These are phyloP conservation scores for Neofusicoccum sp. DNA, from an alignment of 2,329 filamentous ascomycete genomes.

Conservation along the genomic window DNA sequence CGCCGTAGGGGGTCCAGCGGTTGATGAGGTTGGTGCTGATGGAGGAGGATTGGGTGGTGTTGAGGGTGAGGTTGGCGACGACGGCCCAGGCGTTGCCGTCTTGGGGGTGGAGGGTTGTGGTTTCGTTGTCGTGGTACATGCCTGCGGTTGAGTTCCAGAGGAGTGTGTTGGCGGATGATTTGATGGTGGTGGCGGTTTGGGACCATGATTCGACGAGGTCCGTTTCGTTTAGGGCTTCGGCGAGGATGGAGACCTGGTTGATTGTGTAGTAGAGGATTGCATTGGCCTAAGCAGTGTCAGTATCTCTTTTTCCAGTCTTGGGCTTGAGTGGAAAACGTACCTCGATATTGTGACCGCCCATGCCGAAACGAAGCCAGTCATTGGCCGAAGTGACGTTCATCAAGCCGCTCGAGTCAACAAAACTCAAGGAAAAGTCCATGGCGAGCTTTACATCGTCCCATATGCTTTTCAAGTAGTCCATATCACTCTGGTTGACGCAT, in stretches of 20 bases:
- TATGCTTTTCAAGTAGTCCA: constrained; percentile 39
- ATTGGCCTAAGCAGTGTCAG: constrained; percentile 52
- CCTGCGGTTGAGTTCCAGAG: constrained; percentile 29
- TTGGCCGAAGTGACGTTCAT: constrained; percentile 46
- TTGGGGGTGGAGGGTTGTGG: constrained; percentile 50
- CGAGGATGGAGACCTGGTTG: constrained; percentile 23
- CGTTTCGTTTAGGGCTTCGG: constrained; percentile 23
- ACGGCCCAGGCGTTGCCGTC: constrained; percentile 45
- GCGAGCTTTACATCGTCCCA: constrained; percentile 47
- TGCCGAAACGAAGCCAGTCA: constrained; percentile 52
- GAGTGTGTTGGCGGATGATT: constrained; percentile 27
- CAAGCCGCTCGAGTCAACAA: constrained; percentile 44
- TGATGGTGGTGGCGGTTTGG: constrained; percentile 23
- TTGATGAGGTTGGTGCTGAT: constrained; percentile 48
- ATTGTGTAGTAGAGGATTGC: constrained; percentile 45
- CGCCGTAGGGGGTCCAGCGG: constrained; percentile 58
- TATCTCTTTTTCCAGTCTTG: constrained; percentile 34
- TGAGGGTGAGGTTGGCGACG: constrained; percentile 38
- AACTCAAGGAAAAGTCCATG: constrained; percentile 41
- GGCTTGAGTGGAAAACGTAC: constrained; percentile 25
- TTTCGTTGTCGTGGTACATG: constrained; percentile 41
- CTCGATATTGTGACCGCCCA: constrained; percentile 51
- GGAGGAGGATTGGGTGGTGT: constrained; percentile 45
- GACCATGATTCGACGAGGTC: constrained; percentile 35
- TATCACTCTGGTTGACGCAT: constrained; percentile 32